Conservation (phyloP, 129 eudicot species). For the Arctium minus region DNA sequence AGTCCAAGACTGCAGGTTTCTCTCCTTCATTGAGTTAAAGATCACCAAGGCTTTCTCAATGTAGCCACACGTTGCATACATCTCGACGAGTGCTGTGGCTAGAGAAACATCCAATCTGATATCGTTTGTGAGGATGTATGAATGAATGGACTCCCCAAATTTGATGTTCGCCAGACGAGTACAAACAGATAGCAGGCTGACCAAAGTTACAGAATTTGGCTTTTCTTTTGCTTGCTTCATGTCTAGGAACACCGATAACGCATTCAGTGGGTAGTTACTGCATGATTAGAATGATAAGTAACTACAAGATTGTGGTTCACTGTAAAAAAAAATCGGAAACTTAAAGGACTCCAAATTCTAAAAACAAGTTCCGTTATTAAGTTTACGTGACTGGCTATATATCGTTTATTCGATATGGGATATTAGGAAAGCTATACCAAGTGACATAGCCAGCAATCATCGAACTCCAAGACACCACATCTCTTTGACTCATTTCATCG, state of each 20-base stretch:
- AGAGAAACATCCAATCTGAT: constrained; percentile 22
- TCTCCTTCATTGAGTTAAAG: constrained; percentile 28
- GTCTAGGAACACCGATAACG: constrained; percentile 27
- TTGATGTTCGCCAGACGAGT: constrained; percentile 31
- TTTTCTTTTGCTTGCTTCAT: constrained; percentile 34
- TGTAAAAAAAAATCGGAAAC: not conserved
- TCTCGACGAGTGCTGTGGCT: constrained; percentile 39
- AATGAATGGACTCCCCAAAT: constrained; percentile 34
- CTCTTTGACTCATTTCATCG: constrained; percentile 43
- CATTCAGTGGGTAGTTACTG: constrained; percentile 32
- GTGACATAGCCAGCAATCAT: constrained; percentile 48
- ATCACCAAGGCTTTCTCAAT: constrained; percentile 27
- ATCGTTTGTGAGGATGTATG: constrained; percentile 22
- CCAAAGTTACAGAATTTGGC: constrained; percentile 42
- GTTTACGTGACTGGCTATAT: not conserved
- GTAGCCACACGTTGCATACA: constrained; percentile 41
- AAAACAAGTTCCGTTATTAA: no score
- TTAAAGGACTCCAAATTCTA: not conserved
- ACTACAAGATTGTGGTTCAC: not conserved
- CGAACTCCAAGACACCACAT: constrained; percentile 50
- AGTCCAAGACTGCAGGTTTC: constrained; percentile 39
- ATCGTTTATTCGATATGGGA: not conserved
- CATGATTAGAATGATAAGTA: not conserved
- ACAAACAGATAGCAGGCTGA: constrained; percentile 38
- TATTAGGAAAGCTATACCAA: constrained; percentile 29